These are phyloP conservation scores for Heimioporus sp. DNA, from an alignment of 768 basidiomycete species.

Conservation along the genomic window DNA sequence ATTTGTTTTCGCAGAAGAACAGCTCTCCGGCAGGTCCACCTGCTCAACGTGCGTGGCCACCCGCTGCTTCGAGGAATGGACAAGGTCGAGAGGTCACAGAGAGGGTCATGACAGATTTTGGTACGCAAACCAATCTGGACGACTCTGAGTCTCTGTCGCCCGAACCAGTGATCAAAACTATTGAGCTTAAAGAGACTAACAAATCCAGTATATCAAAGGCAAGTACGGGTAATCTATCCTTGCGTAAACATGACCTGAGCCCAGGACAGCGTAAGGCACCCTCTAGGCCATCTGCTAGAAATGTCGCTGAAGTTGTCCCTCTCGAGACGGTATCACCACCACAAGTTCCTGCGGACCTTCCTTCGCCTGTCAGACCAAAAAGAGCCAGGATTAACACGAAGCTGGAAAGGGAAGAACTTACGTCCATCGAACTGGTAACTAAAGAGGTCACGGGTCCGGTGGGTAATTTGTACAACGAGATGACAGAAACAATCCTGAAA, in stretches of 20 bases:
- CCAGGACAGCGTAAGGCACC: slow-evolving; percentile 30
- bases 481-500: slow-evolving; percentile 2
- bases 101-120: slow-evolving; percentile 21
- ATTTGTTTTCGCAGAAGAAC: slow-evolving; percentile 15
- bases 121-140: slow-evolving; percentile 21
- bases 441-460: slow-evolving; percentile 12
- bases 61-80: not conserved
- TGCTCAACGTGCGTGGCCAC: not conserved
- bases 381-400: slow-evolving; percentile 29
- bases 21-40: not conserved
- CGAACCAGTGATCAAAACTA: slow-evolving; percentile 11
- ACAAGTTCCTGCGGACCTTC: slow-evolving; percentile 15
- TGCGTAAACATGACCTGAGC: slow-evolving; percentile 1
- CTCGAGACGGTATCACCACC: slow-evolving; percentile 9
- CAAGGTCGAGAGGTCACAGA: slow-evolving; percentile 1
- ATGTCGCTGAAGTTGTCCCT: slow-evolving; percentile 13
- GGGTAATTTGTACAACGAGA: slow-evolving; percentile 6
- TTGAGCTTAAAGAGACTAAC: slow-evolving; percentile 20
- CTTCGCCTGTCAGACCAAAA: slow-evolving; percentile 29
- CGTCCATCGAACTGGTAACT: slow-evolving; percentile 2
- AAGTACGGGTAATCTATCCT: not conserved
- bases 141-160: slow-evolving; percentile 17
- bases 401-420: slow-evolving; percentile 23
- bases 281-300: slow-evolving; percentile 16
- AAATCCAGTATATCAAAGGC: slow-evolving; percentile 23